Percentiles rank a stretch among this genome's conserved stretches.
These are phyloP conservation scores for Yamadazyma taylorii DNA, from an alignment of 1,139 yeast genomes.

Conservation along the genomic window DNA sequence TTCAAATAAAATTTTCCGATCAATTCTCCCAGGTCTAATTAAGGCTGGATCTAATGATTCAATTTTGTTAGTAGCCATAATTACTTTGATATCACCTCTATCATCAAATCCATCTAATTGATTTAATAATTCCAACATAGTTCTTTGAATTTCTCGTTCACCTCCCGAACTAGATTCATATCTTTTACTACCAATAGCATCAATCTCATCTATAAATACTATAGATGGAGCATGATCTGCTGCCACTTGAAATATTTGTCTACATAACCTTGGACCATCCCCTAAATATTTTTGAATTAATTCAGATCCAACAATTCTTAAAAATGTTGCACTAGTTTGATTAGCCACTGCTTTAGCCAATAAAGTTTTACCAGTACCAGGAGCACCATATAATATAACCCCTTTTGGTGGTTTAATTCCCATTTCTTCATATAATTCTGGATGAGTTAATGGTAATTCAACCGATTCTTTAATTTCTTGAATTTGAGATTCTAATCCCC, in stretches of 20 bases:
- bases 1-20: conserved; percentile 93
- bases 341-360: conserved; percentile 98
- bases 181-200: conserved; percentile 97
- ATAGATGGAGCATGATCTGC: conserved; percentile 97
- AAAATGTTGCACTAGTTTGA: conserved; percentile 93
- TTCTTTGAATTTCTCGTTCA: conserved; percentile 96
- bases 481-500: conserved; percentile 93
- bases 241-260: conserved; percentile 96
- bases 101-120: conserved; percentile 99
- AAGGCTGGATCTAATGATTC: conserved; percentile 96
- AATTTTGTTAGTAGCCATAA: conserved; percentile 98
- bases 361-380: conserved; percentile 98
- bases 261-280: conserved; percentile 93
- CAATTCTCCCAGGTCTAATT: conserved; percentile 98
- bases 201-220: conserved; percentile 97
- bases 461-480: conserved; percentile 98
- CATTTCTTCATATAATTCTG: conserved; percentile 97
- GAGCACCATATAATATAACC: conserved; percentile 96
- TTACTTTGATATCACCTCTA: conserved; percentile 96
- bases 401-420: conserved; percentile 99
- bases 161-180: conserved; percentile 97
- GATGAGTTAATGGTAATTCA: conserved; percentile 95
- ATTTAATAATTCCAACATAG: conserved; percentile 94
- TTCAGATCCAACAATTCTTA: conserved; percentile 96
- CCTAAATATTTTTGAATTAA: conserved; percentile 95